Conservation (phyloP, 129 eudicot genomes). For the Centella asiatica region DNA sequence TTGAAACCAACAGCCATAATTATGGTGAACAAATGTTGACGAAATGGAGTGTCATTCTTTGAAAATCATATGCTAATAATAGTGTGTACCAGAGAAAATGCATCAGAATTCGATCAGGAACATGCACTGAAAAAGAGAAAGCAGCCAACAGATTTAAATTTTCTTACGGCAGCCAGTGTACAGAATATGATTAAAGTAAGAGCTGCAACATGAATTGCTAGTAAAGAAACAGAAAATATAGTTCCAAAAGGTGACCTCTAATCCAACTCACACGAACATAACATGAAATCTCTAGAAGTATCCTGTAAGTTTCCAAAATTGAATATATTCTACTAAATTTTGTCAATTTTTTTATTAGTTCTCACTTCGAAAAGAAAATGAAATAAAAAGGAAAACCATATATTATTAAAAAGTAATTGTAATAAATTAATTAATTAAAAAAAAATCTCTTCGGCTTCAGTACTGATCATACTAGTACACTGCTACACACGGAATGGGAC, state of each 20-base stretch:
- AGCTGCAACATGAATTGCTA: neutral
- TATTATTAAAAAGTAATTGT: too few relatives aligned
- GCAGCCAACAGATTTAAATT: neutral
- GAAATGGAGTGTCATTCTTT: slow-evolving; percentile 1
- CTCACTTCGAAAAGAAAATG: too few relatives aligned
- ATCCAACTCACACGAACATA: too few relatives aligned
- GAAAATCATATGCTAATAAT: neutral
- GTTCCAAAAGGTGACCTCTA: too few relatives aligned
- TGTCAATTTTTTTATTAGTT: too few relatives aligned
- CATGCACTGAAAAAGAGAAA: slow-evolving; percentile 2
- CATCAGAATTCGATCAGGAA: slow-evolving; percentile 5
- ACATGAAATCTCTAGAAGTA: too few relatives aligned
- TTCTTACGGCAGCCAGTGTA: neutral
- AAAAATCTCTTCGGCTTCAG: too few relatives aligned
- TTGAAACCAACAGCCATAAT: neutral
- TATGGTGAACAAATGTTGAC: neutral
- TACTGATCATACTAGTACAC: too few relatives aligned
- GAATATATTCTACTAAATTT: too few relatives aligned
- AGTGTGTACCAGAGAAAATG: neutral
- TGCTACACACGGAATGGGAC: neutral
- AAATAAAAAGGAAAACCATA: too few relatives aligned
- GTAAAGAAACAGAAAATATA: neutral
- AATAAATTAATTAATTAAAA: too few relatives aligned
- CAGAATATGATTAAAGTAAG: neutral
- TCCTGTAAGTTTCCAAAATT: too few relatives aligned